A percentile compares a stretch with the other conserved stretches of the same genome.
phyloP scores from a whole-genome alignment of 2,329 filamentous ascomycete species.

The Pseudogymnoascus verrucosus region DNA sequence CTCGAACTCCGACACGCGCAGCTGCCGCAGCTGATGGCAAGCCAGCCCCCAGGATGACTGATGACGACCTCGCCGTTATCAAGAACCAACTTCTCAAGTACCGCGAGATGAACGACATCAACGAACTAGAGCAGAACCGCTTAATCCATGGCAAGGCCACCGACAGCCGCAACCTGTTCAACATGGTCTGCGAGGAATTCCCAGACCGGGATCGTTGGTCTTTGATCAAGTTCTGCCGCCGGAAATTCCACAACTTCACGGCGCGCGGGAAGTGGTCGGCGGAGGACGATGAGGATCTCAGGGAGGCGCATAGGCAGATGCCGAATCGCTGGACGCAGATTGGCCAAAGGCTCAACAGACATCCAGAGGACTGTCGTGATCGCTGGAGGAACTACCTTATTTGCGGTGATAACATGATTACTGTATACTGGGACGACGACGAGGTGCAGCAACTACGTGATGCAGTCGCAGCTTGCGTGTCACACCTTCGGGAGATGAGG shows the following conservation, averaged over 20 bases:
- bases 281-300: slow-evolving; percentile 50
- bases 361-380: slow-evolving; percentile 58
- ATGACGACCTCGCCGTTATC: slow-evolving; percentile 12
- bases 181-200: slow-evolving; percentile 38
- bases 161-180: slow-evolving; percentile 41
- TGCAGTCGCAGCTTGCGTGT: slow-evolving; percentile 45
- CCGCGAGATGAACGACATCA: slow-evolving; percentile 35
- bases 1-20: background rate
- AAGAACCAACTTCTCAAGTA: slow-evolving; percentile 33
- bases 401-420: slow-evolving; percentile 43
- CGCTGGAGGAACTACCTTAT: slow-evolving; percentile 62
- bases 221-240: slow-evolving; percentile 48
- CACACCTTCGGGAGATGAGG: slow-evolving; percentile 36
- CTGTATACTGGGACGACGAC: slow-evolving; percentile 49
- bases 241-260: slow-evolving; percentile 58
- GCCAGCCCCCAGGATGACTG: background rate
- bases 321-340: slow-evolving; percentile 50
- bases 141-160: slow-evolving; percentile 31
- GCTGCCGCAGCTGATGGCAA: background rate
- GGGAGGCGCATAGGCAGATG: slow-evolving; percentile 34
- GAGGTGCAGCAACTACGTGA: slow-evolving; percentile 49
- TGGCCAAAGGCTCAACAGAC: slow-evolving; percentile 53
- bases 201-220: slow-evolving; percentile 45
- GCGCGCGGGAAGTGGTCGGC: slow-evolving; percentile 50
- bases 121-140: slow-evolving; percentile 40